Evolutionary conservation across 1,284 basidiomycete species (phyloP).

Genomic region (Ganoderma lucidum): DNA sequence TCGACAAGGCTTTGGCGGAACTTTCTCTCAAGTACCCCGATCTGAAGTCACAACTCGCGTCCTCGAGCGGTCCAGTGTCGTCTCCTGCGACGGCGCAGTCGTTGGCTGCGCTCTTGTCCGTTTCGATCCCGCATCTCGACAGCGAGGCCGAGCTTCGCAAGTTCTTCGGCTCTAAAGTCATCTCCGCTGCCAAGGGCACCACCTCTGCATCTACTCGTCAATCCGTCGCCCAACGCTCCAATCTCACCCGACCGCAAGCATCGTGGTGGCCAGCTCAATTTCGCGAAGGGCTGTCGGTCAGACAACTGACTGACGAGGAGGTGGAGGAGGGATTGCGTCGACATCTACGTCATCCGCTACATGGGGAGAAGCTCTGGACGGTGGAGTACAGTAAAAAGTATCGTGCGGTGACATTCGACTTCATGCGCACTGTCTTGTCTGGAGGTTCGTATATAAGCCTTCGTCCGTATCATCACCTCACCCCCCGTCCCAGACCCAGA

Average conservation of each 20-base stretch:
- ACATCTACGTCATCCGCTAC: conserved; percentile 50
- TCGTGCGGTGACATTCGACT: conserved; percentile 80
- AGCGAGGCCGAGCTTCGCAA: conserved; percentile 88
- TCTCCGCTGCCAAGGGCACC: conserved; percentile 62
- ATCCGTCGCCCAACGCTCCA: conserved; percentile 55
- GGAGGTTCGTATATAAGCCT: conserved; percentile 65
- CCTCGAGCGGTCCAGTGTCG: conserved; percentile 26
- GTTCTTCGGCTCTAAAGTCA: conserved; percentile 92
- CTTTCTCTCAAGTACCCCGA: conserved; percentile 77
- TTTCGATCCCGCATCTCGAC: conserved; percentile 84
- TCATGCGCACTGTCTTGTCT: conserved; percentile 81
- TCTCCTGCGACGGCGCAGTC: conserved; percentile 35
- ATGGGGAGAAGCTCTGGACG: conserved; percentile 84
- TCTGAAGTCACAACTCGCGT: conserved; percentile 49
- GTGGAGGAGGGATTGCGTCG: conserved; percentile 50
- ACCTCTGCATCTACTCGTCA: conserved; percentile 37
- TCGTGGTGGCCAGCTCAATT: conserved; percentile 70
- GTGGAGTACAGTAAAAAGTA: conserved; percentile 88
- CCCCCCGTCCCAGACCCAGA: conserved; percentile 62
- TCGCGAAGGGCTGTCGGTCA: conserved; percentile 76
- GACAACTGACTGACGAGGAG: conserved; percentile 65
- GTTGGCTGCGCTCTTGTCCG: conserved; percentile 70
- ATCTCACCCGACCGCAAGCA: conserved; percentile 67
- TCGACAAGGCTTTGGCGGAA: conserved; percentile 85
- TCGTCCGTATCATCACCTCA: conserved; percentile 12